phyloP scores from a whole-genome alignment of 768 basidiomycete genomes.

The Baorangia bicolor region DNA sequence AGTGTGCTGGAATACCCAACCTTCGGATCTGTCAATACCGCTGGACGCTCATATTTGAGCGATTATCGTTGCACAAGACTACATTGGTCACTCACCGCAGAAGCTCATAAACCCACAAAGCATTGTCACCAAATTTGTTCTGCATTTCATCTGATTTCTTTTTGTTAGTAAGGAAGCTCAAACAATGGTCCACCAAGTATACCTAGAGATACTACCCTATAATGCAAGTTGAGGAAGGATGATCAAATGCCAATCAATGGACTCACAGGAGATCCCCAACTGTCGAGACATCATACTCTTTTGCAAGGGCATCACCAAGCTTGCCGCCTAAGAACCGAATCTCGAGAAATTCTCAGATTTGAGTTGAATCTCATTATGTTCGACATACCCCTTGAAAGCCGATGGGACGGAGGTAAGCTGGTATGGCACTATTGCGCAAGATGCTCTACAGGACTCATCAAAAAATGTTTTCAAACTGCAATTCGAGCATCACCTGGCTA shows the following conservation, averaged over 20 bases:
- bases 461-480: background rate
- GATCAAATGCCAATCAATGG: background rate
- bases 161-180: slow-evolving; percentile 4
- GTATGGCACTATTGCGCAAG: slow-evolving; percentile 78
- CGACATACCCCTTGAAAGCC: slow-evolving; percentile 77
- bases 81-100: slow-evolving; percentile 55
- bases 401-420: slow-evolving; percentile 79
- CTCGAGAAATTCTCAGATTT: slow-evolving; percentile 37
- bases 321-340: slow-evolving; percentile 96
- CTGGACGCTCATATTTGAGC: slow-evolving; percentile 34
- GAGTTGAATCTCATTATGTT: background rate
- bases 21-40: slow-evolving; percentile 88
- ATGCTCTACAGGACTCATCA: slow-evolving; percentile 57
- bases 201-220: slow-evolving; percentile 62
- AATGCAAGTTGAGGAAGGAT: slow-evolving; percentile 1
- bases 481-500: slow-evolving; percentile 57
- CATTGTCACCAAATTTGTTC: slow-evolving; percentile 74
- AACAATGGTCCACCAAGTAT: slow-evolving; percentile 9
- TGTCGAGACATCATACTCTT: slow-evolving; percentile 84
- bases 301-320: slow-evolving; percentile 81
- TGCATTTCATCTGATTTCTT: slow-evolving; percentile 66
- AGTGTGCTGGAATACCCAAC: slow-evolving; percentile 37
- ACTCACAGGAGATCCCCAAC: slow-evolving; percentile 89
- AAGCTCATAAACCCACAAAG: slow-evolving; percentile 91
- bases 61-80: background rate